Conservation (phyloP, 805 yeast species). For the Lachancea quebecensis region DNA sequence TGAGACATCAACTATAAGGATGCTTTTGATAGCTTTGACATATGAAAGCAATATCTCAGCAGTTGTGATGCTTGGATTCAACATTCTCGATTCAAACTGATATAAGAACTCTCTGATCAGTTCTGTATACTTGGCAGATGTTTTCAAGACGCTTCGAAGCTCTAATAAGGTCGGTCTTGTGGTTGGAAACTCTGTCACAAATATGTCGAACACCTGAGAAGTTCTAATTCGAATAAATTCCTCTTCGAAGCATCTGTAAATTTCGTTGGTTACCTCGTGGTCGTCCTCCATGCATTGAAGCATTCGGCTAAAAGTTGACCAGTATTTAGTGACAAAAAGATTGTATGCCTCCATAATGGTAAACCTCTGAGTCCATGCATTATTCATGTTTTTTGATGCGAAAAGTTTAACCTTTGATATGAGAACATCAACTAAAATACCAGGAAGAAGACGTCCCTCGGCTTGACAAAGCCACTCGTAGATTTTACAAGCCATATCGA, state of each 20-base stretch:
- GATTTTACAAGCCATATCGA: conserved; percentile 17
- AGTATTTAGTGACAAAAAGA: conserved; percentile 21
- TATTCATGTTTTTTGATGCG: conserved; percentile 16
- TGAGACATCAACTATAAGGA: conserved; percentile 73
- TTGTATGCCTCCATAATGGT: conserved; percentile 25
- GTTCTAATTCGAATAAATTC: conserved; percentile 38
- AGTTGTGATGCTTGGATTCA: conserved; percentile 81
- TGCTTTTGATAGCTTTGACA: conserved; percentile 63
- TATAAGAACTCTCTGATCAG: conserved; percentile 16
- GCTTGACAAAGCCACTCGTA: conserved; percentile 23
- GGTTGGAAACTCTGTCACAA: conserved; percentile 44
- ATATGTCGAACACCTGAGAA: conserved; percentile 51
- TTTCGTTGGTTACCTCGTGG: conserved; percentile 20
- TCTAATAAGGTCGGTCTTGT: conserved; percentile 53
- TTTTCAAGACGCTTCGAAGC: conserved; percentile 44
- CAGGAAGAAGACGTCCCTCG: conserved; percentile 10
- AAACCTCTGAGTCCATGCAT: conserved; percentile 16
- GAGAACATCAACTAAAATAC: conserved; percentile 18
- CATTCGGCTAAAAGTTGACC: conserved; percentile 20
- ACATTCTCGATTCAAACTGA: conserved; percentile 29
- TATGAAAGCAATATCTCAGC: conserved; percentile 62
- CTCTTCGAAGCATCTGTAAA: conserved; percentile 22
- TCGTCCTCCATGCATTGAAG: conserved; percentile 24
- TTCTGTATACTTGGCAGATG: conserved; percentile 23
- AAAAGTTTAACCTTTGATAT: conserved; percentile 16